Evolutionary conservation across 23 red algal genomes (phyloP).

Genomic region (Gracilaria caudata): DNA sequence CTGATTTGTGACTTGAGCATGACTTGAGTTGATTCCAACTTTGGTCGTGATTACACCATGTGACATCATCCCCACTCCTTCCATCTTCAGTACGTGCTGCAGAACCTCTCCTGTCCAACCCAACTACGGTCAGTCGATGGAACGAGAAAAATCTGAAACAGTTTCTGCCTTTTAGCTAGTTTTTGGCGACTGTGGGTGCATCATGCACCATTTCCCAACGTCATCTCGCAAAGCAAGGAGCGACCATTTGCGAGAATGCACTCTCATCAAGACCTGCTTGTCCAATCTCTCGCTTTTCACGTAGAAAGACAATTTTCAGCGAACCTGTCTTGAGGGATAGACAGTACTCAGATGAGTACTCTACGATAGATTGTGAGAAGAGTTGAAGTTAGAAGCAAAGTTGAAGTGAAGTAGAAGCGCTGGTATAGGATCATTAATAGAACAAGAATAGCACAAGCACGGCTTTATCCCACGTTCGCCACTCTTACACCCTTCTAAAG

Average conservation of each 20-base stretch:
- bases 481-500: background rate
- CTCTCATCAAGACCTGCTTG: too few species aligned
- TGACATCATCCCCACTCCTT: background rate
- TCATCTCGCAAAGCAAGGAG: too few species aligned
- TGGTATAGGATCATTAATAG: background rate
- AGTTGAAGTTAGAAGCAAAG: background rate
- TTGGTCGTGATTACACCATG: background rate
- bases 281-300: too few species aligned
- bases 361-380: too few species aligned
- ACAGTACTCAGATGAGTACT: too few species aligned
- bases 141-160: background rate
- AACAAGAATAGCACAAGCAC: background rate
- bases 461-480: background rate
- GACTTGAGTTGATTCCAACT: background rate
- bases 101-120: background rate
- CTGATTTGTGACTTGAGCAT: background rate
- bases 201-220: too few species aligned
- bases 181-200: too few species aligned
- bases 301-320: too few species aligned
- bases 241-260: too few species aligned
- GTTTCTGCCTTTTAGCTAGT: too few species aligned
- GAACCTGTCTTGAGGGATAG: too few species aligned
- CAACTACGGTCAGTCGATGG: background rate
- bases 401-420: background rate
- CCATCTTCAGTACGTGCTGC: slow-evolving; percentile 2